Evolutionary conservation across 768 basidiomycete species (phyloP).

Genomic region (Suillus weaverae): DNA sequence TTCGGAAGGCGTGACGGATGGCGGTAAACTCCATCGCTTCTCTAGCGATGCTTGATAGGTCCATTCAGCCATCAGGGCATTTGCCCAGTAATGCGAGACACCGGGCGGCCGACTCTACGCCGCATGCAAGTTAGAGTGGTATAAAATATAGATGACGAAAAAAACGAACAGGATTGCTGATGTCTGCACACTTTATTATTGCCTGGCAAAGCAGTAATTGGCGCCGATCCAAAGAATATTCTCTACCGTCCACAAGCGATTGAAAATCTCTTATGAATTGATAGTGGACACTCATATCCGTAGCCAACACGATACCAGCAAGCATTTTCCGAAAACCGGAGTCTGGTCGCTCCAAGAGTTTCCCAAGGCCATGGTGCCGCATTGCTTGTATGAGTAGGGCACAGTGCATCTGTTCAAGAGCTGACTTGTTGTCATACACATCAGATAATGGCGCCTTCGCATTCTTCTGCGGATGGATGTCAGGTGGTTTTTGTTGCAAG

Average conservation of each 20-base stretch:
- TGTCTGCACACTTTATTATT: conserved; percentile 96
- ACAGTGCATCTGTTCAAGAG: conserved; percentile 91
- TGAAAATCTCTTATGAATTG: conserved; percentile 77
- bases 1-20: conserved; percentile 48
- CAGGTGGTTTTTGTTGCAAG: conserved; percentile 9
- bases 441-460: conserved; percentile 86
- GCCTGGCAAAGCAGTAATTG: conserved; percentile 83
- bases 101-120: conserved; percentile 83
- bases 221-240: conserved; percentile 43
- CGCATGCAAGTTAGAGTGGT: conserved; percentile 9
- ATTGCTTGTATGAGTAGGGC: conserved; percentile 78
- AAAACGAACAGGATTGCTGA: conserved; percentile 89
- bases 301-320: conserved; percentile 82
- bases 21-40: conserved; percentile 68
- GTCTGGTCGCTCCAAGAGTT: conserved; percentile 58
- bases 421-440: conserved; percentile 86
- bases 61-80: conserved; percentile 90
- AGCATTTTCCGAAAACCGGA: conserved; percentile 71
- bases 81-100: conserved; percentile 93
- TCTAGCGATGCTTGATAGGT: conserved; percentile 86
- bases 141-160: neutral
- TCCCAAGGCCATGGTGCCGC: conserved; percentile 74
- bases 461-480: conserved; percentile 66
- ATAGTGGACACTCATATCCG: conserved; percentile 91
- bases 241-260: conserved; percentile 43